A percentile compares a stretch with the other conserved stretches of the same genome.
Evolutionary conservation across 768 basidiomycete genomes (phyloP).

Genomic region (Epithele typhae): DNA sequence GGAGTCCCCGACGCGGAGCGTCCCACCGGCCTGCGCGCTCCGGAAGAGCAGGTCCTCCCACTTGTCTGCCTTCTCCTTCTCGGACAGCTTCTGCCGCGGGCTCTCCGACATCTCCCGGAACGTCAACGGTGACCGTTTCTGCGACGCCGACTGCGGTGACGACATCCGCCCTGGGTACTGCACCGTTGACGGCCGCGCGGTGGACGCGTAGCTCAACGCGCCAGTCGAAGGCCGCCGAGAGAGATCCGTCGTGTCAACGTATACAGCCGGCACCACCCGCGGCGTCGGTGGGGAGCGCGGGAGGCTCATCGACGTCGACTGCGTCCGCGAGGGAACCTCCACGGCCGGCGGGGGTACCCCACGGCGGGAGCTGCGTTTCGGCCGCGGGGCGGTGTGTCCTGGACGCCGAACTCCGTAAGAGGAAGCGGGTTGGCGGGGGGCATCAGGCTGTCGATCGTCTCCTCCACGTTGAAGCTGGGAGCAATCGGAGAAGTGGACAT

Average conservation of each 20-base stretch:
- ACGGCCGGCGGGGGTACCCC: conserved; percentile 10
- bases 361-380: conserved; percentile 21
- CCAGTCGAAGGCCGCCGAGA: conserved; percentile 12
- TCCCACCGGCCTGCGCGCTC: conserved; percentile 71
- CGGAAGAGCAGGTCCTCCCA: conserved; percentile 67
- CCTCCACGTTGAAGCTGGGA: conserved; percentile 46
- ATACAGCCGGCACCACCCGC: conserved; percentile 10
- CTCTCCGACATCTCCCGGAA: conserved; percentile 43
- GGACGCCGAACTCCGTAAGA: conserved; percentile 19
- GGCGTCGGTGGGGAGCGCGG: conserved; percentile 19
- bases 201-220: conserved; percentile 29
- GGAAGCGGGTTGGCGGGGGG: conserved; percentile 10
- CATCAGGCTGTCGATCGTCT: conserved; percentile 43
- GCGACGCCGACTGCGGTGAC: conserved; percentile 15
- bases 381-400: conserved; percentile 20
- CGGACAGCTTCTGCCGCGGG: conserved; percentile 42
- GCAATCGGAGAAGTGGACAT: conserved; percentile 39
- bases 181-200: conserved; percentile 12
- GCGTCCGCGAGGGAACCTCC: conserved; percentile 9
- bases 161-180: conserved; percentile 9
- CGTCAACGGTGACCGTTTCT: conserved; percentile 31
- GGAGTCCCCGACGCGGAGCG: conserved; percentile 51
- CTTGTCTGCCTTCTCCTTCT: conserved; percentile 65
- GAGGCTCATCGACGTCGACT: conserved; percentile 15
- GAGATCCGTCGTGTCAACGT: conserved; percentile 6